Evolutionary conservation across 2,329 filamentous ascomycete genomes (phyloP).

Genomic region (Aureobasidium vineae): DNA sequence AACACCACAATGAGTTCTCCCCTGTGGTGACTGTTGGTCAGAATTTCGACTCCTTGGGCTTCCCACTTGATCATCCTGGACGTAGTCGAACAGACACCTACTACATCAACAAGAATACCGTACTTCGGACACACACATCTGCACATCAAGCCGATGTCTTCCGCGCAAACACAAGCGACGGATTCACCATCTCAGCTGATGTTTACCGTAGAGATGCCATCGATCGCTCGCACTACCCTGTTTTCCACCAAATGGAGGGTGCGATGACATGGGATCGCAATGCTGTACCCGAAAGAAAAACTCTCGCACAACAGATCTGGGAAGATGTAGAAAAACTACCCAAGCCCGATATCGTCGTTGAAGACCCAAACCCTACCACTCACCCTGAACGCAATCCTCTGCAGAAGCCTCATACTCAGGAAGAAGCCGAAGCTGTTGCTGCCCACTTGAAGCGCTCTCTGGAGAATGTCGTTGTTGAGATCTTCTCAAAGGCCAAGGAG

Average conservation of each 20-base stretch:
- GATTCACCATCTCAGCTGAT: constrained; percentile 89
- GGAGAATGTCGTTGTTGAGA: constrained; percentile 83
- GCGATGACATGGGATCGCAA: constrained; percentile 82
- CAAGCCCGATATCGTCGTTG: constrained; percentile 70
- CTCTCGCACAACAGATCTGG: constrained; percentile 65
- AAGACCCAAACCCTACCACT: constrained; percentile 77
- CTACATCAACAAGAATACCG: constrained; percentile 81
- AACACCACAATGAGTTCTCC: constrained; percentile 72
- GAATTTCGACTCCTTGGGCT: constrained; percentile 97
- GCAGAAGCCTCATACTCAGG: constrained; percentile 67
- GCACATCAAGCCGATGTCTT: constrained; percentile 88
- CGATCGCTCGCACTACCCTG: constrained; percentile 90
- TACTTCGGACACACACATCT: constrained; percentile 90
- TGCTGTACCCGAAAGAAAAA: constrained; percentile 51
- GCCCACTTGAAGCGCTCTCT: constrained; percentile 85
- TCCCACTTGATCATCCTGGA: constrained; percentile 82
- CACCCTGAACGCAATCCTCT: constrained; percentile 79
- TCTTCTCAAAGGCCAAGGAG: constrained; percentile 74
- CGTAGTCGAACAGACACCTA: constrained; percentile 89
- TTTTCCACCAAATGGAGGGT: constrained; percentile 99
- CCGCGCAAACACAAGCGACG: constrained; percentile 66
- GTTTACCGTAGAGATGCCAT: constrained; percentile 95
- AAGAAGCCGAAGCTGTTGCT: constrained; percentile 78
- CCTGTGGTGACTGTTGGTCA: constrained; percentile 81
- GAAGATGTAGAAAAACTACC: constrained; percentile 70